Percentiles rank a stretch among this genome's conserved stretches.
phyloP scores from a whole-genome alignment of 305 asterid genomes.

The Fraxinus angustifolia region DNA sequence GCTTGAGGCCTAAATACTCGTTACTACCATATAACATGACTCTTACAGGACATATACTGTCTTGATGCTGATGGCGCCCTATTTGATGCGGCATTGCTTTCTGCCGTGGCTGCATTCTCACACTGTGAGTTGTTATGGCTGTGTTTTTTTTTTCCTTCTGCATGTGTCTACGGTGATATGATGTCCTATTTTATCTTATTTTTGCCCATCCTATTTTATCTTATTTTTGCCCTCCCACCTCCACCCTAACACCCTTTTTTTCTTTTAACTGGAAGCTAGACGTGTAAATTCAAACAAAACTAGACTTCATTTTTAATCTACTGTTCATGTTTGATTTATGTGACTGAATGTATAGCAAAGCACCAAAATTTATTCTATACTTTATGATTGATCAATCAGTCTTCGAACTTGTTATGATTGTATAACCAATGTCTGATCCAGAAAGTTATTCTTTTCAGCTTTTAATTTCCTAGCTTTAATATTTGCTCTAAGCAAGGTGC shows the following conservation, averaged over 20 bases:
- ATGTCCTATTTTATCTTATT: not conserved
- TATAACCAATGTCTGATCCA: not conserved
- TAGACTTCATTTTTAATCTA: not conserved
- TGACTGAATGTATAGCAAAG: not conserved
- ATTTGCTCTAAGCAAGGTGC: not conserved
- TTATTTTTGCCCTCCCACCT: not conserved
- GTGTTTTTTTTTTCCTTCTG: conserved; percentile 7
- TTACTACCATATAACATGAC: conserved; percentile 19
- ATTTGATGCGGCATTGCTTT: conserved; percentile 86
- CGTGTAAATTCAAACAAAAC: not conserved
- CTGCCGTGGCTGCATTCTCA: conserved; percentile 82
- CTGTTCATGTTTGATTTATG: not conserved
- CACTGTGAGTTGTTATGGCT: conserved; percentile 53
- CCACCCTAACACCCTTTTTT: not conserved
- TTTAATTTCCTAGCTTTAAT: not conserved
- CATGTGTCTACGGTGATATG: not conserved
- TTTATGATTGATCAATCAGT: not conserved
- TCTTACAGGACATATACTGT: conserved; percentile 82
- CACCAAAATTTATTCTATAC: not conserved
- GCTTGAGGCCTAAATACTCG: conserved; percentile 7
- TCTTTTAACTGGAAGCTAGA: not conserved
- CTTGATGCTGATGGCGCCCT: conserved; percentile 94
- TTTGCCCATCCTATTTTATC: not conserved
- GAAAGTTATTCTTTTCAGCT: not conserved
- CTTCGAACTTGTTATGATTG: not conserved